Evolutionary conservation across 768 basidiomycete genomes (phyloP).

Genomic region (Xerocomus brunneocitrinus): DNA sequence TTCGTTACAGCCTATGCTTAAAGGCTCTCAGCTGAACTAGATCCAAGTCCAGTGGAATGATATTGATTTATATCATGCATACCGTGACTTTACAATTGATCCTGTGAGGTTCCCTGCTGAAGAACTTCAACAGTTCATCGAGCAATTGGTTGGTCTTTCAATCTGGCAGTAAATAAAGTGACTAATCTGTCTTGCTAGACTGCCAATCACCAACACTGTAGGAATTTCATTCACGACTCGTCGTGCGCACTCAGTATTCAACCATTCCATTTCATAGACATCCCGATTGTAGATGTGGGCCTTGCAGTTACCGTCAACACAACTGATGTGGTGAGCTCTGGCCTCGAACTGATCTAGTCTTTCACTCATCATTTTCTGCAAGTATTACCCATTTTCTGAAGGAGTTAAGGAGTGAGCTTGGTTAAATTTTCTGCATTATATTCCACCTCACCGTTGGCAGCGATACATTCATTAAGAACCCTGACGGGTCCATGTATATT

Average conservation of each 20-base stretch:
- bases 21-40: not conserved
- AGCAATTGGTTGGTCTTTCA: constrained; percentile 45
- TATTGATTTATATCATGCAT: constrained; percentile 67
- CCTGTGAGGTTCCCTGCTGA: constrained; percentile 57
- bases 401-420: constrained; percentile 52
- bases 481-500: constrained; percentile 65
- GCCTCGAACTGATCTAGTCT: too few relatives aligned
- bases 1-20: constrained; percentile 16
- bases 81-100: constrained; percentile 66
- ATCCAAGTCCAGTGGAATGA: constrained; percentile 70
- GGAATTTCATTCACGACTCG: not conserved
- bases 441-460: constrained; percentile 28
- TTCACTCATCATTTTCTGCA: not conserved
- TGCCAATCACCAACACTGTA: constrained; percentile 31
- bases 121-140: constrained; percentile 52
- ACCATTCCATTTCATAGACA: constrained; percentile 35
- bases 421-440: not conserved
- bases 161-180: not conserved
- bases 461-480: constrained; percentile 71
- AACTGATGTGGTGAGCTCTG: constrained; percentile 55
- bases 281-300: constrained; percentile 68
- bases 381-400: constrained; percentile 66
- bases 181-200: constrained; percentile 13
- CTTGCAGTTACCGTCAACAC: constrained; percentile 53
- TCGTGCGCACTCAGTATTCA: not conserved